Evolutionary conservation across 352 stramenopile genomes (phyloP).

Genomic region (Globisporangium cystogenes): DNA sequence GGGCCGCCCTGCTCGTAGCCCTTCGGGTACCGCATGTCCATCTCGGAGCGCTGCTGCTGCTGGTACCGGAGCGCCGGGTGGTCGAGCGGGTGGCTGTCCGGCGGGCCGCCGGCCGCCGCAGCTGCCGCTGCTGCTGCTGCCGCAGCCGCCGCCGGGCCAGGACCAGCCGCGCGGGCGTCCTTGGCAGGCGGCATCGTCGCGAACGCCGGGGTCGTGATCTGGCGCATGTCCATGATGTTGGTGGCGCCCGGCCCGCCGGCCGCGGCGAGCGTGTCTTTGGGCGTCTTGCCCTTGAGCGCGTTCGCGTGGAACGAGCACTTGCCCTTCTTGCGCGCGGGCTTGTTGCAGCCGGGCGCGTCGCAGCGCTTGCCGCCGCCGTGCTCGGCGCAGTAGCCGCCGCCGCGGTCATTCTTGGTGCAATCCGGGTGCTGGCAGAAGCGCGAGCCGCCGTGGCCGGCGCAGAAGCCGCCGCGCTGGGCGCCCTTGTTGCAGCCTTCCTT

Average conservation of each 20-base stretch:
- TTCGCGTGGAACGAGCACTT: constrained; percentile 87
- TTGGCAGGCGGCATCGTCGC: constrained; percentile 23
- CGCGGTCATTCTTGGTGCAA: constrained; percentile 86
- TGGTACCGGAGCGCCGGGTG: constrained; percentile 46
- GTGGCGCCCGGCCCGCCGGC: constrained; percentile 13
- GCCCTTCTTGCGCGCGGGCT: constrained; percentile 78
- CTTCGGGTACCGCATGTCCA: constrained; percentile 76
- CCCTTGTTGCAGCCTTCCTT: constrained; percentile 83
- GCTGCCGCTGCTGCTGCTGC: constrained; percentile 30
- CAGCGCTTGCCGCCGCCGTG: constrained; percentile 85
- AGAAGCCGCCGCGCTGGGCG: constrained; percentile 75
- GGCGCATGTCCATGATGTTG: constrained; percentile 83
- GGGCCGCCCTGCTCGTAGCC: constrained; percentile 32
- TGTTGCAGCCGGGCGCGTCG: constrained; percentile 69
- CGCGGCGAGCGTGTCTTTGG: constrained; percentile 37
- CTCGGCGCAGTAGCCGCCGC: constrained; percentile 80
- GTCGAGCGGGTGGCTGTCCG: constrained; percentile 19
- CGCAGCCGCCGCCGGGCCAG: constrained; percentile 24
- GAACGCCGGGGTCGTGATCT: constrained; percentile 64
- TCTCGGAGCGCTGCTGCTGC: constrained; percentile 27
- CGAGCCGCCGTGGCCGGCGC: constrained; percentile 72
- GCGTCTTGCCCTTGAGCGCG: constrained; percentile 57
- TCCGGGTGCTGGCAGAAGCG: constrained; percentile 81
- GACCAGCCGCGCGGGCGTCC: constrained; percentile 23
- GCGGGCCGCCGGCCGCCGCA: constrained; percentile 16